These are phyloP conservation scores for Reutealis trisperma DNA, from an alignment of 345 rosid genomes.

Conservation along the genomic window DNA sequence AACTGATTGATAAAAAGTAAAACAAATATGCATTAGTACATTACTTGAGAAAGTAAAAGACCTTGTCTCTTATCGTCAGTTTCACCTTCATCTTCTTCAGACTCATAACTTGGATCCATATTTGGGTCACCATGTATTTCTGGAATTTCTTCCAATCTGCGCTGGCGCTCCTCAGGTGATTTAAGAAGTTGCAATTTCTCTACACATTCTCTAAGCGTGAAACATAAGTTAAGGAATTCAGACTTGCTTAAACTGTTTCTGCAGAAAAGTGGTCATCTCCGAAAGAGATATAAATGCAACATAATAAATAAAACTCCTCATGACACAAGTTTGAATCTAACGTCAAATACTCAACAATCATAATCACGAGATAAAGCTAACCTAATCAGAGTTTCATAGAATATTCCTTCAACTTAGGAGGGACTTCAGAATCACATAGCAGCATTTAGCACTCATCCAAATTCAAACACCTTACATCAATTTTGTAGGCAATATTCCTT, in stretches of 20 bases:
- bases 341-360: background rate
- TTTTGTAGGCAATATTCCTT: background rate
- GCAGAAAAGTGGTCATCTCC: background rate
- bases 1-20: constrained; percentile 15
- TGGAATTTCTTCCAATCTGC: constrained; percentile 91
- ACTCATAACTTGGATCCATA: constrained; percentile 94
- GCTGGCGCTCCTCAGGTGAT: constrained; percentile 92
- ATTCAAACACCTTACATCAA: background rate
- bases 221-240: constrained; percentile 59
- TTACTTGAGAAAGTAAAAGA: constrained; percentile 17
- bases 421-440: background rate
- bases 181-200: constrained; percentile 94
- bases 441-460: background rate
- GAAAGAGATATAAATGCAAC: background rate
- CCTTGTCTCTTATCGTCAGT: constrained; percentile 75
- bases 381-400: background rate
- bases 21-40: background rate
- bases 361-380: no score
- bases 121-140: constrained; percentile 94
- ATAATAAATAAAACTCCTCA: background rate
- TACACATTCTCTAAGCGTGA: constrained; percentile 97
- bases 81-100: constrained; percentile 81
- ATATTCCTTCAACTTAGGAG: background rate
- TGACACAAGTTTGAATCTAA: background rate
- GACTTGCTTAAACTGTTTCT: constrained; percentile 23